A percentile compares a stretch with the other conserved stretches of the same genome.
Conservation (phyloP, 2,329 filamentous ascomycete genomes). For the Metarhizium sp. region DNA sequence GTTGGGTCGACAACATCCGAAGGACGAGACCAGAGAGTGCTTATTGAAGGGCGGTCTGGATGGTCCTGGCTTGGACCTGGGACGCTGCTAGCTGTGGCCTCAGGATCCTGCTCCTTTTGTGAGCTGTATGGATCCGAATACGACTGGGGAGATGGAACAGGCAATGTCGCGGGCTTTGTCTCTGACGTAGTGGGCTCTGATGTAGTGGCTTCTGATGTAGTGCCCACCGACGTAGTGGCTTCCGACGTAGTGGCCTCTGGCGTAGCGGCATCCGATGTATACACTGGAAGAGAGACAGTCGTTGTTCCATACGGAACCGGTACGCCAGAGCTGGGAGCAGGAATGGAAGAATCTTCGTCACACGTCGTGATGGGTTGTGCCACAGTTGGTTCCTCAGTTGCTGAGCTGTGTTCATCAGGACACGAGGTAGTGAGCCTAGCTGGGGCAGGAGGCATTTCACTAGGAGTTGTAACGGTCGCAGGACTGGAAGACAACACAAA, state of each 20-base stretch:
- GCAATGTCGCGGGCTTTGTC: neutral
- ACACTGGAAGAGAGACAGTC: neutral
- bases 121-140: slow-evolving; percentile 1
- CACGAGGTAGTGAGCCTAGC: slow-evolving; percentile 1
- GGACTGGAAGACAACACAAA: neutral
- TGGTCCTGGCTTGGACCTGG: slow-evolving; percentile 4
- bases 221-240: no score
- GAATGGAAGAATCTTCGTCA: neutral
- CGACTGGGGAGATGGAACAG: slow-evolving; percentile 1
- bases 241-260: neutral
- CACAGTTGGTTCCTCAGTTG: neutral
- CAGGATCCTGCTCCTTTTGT: slow-evolving; percentile 1
- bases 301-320: neutral
- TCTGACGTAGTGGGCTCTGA: neutral
- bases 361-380: slow-evolving; percentile 1
- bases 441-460: neutral
- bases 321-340: neutral
- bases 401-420: neutral
- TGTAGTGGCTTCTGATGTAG: no score
- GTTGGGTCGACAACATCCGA: slow-evolving; percentile 10
- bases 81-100: slow-evolving; percentile 8
- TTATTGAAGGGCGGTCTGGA: slow-evolving; percentile 12
- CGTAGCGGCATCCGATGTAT: neutral
- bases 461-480: neutral
- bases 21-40: slow-evolving; percentile 14